Evolutionary conservation across 306 rosid species (phyloP).

Genomic region (Prunus armeniaca): DNA sequence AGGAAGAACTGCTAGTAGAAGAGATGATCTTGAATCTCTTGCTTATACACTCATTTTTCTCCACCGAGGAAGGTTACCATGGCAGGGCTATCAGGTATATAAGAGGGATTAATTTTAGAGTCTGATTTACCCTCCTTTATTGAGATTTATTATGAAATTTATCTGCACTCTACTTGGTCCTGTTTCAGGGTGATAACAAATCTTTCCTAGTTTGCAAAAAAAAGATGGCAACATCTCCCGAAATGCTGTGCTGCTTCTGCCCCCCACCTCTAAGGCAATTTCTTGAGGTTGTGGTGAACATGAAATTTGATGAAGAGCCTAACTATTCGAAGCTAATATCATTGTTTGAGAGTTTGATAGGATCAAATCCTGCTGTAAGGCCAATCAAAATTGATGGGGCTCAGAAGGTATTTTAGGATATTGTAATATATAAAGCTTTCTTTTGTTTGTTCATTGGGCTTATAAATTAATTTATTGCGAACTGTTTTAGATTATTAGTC

Average conservation of each 20-base stretch:
- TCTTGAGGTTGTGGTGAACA: conserved; percentile 87
- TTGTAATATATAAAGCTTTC: not conserved
- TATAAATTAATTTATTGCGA: not conserved
- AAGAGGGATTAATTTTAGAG: conserved; percentile 10
- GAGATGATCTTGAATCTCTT: conserved; percentile 95
- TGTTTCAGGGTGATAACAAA: conserved; percentile 74
- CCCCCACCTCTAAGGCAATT: conserved; percentile 81
- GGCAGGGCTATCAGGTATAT: conserved; percentile 92
- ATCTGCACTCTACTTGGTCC: not conserved
- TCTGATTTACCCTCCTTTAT: conserved; percentile 1
- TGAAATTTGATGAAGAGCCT: conserved; percentile 98
- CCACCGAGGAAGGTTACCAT: conserved; percentile 83
- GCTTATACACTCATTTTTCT: conserved; percentile 92
- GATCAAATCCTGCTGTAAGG: conserved; percentile 82
- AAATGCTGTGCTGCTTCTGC: conserved; percentile 89
- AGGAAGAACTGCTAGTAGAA: conserved; percentile 96
- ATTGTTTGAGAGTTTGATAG: conserved; percentile 75
- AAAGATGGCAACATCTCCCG: conserved; percentile 96
- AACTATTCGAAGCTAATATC: conserved; percentile 80
- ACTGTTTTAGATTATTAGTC: conserved; percentile 37
- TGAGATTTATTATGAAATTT: conserved; percentile 1
- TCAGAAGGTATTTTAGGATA: conserved; percentile 53
- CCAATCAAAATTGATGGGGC: conserved; percentile 93
- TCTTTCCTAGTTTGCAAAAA: conserved; percentile 70
- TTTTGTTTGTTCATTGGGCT: not conserved